A percentile compares a stretch with the other conserved stretches of the same genome.
Conservation (phyloP, 176 grass and related monocot genomes). For the Cenchrus purpureus region DNA sequence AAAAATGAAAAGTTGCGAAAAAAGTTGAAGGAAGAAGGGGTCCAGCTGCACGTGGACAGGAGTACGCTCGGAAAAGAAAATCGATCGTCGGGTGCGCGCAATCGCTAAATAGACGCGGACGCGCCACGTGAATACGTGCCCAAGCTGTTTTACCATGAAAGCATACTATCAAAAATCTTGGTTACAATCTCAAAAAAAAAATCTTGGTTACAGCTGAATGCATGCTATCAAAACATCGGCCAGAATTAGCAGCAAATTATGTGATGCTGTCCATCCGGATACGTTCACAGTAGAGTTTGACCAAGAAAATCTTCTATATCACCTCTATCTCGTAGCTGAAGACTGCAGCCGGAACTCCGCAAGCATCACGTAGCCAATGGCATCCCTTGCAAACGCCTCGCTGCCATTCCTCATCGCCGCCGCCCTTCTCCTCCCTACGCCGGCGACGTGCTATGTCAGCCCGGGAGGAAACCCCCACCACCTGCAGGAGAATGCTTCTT, state of each 20-base stretch:
- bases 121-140: too few species aligned
- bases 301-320: too few species aligned
- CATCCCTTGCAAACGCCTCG: not conserved
- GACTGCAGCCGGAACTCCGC: too few species aligned
- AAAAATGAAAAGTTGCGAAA: too few species aligned
- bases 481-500: not conserved
- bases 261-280: not conserved
- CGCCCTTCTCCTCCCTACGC: not conserved
- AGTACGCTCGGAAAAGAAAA: too few species aligned
- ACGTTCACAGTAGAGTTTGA: not conserved
- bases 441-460: constrained; percentile 4
- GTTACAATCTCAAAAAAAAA: not conserved
- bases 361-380: constrained; percentile 9
- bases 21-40: too few species aligned
- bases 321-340: too few species aligned
- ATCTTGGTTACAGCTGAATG: not conserved
- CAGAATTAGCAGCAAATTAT: not conserved
- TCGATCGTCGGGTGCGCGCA: too few species aligned
- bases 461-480: not conserved
- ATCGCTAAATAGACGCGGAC: too few species aligned
- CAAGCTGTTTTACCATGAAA: too few species aligned
- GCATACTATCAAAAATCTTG: not conserved
- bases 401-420: not conserved
- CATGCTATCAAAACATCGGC: not conserved
- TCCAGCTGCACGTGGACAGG: too few species aligned